Base-by-base conservation (phyloP, 2,329 filamentous ascomycete genomes). In the Epichloe bromicola region DNA sequence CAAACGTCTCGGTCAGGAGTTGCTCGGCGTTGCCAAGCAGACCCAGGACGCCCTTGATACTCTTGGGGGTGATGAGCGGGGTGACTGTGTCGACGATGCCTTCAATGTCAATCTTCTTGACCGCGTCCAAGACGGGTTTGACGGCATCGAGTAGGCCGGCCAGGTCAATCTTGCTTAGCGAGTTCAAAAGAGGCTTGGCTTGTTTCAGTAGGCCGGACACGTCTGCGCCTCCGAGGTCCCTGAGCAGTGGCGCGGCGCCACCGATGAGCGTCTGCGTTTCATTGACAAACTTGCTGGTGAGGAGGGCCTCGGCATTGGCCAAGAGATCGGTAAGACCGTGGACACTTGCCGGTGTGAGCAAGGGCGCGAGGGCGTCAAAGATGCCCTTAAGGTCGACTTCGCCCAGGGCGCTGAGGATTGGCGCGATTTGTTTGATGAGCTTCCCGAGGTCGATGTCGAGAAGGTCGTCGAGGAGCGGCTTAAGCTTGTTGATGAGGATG, bases 61-160 rank as follows among this genome's bases (percentile, higher is more conserved):
- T 65, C 15, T 59, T 54, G 4, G 69, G 68, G 3, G 69, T 72
- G 40, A 72, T 63, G 36, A 73, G 61, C 23, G 70, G 70, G 51
- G 62, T 58, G 42, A 70, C 49, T 26, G 64, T 57, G 34, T 69
- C 64, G 17, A 71, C 57, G 1, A 65, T 62, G 2, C 63, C 63
- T 53, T 65, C 56, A 33, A 65, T 55, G 53, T 72, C 67, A 50
- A 72, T 64, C 53, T 67, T 61, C 52, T 65, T 63, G n/a, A 71
- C 50, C 1, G 67, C 62, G 3, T 53, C 55, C 3, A 72, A 59
- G 2, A 71, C 56, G 14, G 69, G 69, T 44, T 66, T 65, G 30
- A 69, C 56, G 0, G 61, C 56, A 7, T 66, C 59, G 0, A 69
- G 57, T 4, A 70, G 57, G 5, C 65, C 63, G 2, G 49, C 55